Evolutionary conservation across 306 rosid species (phyloP).

Genomic region (Rosa multiflora): DNA sequence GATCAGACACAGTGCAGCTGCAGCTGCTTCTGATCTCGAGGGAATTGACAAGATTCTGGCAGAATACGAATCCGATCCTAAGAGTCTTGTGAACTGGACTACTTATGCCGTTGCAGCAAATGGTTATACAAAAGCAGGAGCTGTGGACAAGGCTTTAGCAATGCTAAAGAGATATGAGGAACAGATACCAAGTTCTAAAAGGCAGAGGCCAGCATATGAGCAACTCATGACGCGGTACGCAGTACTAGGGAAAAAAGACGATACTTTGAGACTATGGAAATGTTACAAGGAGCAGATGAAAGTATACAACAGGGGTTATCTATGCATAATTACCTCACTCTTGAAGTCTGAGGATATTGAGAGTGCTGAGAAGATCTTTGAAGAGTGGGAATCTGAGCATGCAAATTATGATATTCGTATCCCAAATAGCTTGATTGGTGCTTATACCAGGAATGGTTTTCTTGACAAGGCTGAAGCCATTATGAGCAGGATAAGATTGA

Average conservation of each 20-base stretch:
- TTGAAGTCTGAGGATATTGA: slow-evolving; percentile 20
- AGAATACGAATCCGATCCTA: slow-evolving; percentile 16
- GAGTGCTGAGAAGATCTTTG: slow-evolving; percentile 26
- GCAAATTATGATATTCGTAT: slow-evolving; percentile 19
- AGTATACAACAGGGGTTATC: slow-evolving; percentile 15
- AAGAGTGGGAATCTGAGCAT: slow-evolving; percentile 33
- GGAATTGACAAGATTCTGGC: slow-evolving; percentile 21
- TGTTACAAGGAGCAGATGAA: slow-evolving; percentile 10
- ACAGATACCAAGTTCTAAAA: slow-evolving; percentile 1
- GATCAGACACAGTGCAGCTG: slow-evolving; percentile 22
- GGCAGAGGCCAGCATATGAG: slow-evolving; percentile 5
- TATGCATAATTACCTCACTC: slow-evolving; percentile 11
- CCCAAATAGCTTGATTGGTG: slow-evolving; percentile 21
- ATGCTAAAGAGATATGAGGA: slow-evolving; percentile 27
- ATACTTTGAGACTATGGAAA: slow-evolving; percentile 29
- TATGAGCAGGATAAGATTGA: neutral
- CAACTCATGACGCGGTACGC: slow-evolving; percentile 26
- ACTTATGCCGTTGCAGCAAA: slow-evolving; percentile 12
- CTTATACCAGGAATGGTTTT: slow-evolving; percentile 26
- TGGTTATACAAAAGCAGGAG: slow-evolving; percentile 18
- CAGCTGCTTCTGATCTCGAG: slow-evolving; percentile 17
- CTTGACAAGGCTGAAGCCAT: slow-evolving; percentile 30
- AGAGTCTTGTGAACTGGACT: neutral
- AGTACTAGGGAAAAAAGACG: slow-evolving; percentile 28
- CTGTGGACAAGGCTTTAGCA: slow-evolving; percentile 20